These are phyloP conservation scores for Microbotryum saponariae DNA, from an alignment of 1,284 basidiomycete genomes.

Conservation along the genomic window DNA sequence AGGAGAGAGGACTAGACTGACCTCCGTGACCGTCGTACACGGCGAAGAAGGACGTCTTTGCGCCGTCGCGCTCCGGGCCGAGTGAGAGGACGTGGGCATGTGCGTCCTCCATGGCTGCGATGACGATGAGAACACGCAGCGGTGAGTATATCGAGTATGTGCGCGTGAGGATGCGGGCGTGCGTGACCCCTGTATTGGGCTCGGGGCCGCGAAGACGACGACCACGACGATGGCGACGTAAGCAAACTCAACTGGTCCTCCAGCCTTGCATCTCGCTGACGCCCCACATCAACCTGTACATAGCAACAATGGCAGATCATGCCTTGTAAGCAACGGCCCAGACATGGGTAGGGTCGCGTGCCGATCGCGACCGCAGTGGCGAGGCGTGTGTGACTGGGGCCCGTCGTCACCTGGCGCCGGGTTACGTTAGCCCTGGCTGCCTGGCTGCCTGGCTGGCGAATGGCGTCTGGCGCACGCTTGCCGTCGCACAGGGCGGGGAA, in stretches of 20 bases:
- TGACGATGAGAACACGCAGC: not conserved
- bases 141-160: too few relatives aligned
- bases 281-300: conserved; percentile 56
- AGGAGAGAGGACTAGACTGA: conserved; percentile 44
- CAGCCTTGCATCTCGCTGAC: conserved; percentile 99
- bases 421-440: too few relatives aligned
- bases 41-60: conserved; percentile 69
- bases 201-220: too few relatives aligned
- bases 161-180: too few relatives aligned
- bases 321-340: not conserved
- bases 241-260: conserved; percentile 73
- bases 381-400: too few relatives aligned
- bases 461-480: too few relatives aligned
- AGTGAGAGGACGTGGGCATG: conserved; percentile 68
- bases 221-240: conserved; percentile 46
- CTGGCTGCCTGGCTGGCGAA: too few relatives aligned
- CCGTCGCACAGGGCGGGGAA: too few relatives aligned
- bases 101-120: conserved; percentile 91
- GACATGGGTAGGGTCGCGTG: too few relatives aligned
- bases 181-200: too few relatives aligned
- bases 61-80: conserved; percentile 52
- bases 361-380: too few relatives aligned
- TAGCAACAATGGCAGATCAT: not conserved
- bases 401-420: too few relatives aligned
- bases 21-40: conserved; percentile 99